These are phyloP conservation scores for Lentinula aciculospora DNA, from an alignment of 768 basidiomycete species.

Conservation along the genomic window DNA sequence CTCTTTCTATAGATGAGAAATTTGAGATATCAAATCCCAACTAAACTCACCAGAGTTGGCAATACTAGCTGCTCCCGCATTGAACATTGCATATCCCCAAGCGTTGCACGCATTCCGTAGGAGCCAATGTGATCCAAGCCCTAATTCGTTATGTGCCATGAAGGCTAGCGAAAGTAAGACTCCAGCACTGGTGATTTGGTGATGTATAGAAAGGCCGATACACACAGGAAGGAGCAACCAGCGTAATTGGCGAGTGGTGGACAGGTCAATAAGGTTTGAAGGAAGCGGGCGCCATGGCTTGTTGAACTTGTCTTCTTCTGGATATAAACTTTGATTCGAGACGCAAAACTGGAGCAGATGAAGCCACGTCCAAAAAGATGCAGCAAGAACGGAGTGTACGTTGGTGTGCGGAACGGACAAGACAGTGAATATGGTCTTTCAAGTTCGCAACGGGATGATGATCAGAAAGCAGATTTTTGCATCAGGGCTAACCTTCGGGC, in stretches of 20 bases:
- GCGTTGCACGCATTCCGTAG: conserved; percentile 10
- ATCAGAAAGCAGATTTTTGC: too few relatives aligned
- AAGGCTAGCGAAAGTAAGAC: conserved; percentile 13
- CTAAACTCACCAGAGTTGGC: background rate
- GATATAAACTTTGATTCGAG: conserved; percentile 22
- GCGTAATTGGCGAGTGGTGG: conserved; percentile 16
- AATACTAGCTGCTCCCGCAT: conserved; percentile 12
- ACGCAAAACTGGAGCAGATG: conserved; percentile 22
- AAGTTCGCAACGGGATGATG: too few relatives aligned
- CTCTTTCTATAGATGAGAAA: too few relatives aligned
- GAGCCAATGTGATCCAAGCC: conserved; percentile 8
- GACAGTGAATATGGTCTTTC: background rate
- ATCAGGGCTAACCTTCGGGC: too few relatives aligned
- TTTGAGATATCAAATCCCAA: too few relatives aligned
- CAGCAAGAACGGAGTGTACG: background rate
- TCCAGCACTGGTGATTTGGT: conserved; percentile 12
- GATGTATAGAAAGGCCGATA: conserved; percentile 7
- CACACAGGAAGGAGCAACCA: conserved; percentile 22
- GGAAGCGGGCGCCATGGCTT: conserved; percentile 26
- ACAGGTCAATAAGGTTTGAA: conserved; percentile 19
- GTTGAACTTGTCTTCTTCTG: conserved; percentile 22
- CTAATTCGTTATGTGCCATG: conserved; percentile 21
- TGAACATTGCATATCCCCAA: conserved; percentile 8
- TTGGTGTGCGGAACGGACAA: background rate
- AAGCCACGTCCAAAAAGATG: conserved; percentile 23